phyloP scores from a whole-genome alignment of 2,329 filamentous ascomycete genomes.

The Monosporascus sp. region DNA sequence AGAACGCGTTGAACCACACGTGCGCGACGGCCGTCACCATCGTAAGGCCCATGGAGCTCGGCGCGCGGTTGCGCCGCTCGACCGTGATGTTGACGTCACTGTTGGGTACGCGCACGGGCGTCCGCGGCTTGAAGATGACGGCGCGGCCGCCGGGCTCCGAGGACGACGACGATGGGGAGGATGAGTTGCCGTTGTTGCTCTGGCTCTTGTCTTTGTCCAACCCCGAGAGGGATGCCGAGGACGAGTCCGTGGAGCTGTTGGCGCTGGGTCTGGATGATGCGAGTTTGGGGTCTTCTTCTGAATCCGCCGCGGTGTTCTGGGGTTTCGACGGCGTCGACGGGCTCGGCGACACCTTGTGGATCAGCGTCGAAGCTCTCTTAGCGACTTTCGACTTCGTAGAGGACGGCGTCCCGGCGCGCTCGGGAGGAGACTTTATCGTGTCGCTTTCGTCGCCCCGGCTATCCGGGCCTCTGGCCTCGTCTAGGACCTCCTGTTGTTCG shows the following conservation, averaged over 20 bases:
- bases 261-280: not conserved
- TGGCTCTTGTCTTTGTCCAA: constrained; percentile 4
- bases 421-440: constrained; percentile 3
- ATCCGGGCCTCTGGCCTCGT: constrained; percentile 25
- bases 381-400: constrained; percentile 6
- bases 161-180: constrained; percentile 6
- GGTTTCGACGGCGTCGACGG: constrained; percentile 7
- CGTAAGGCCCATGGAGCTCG: constrained; percentile 71
- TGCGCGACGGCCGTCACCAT: constrained; percentile 93
- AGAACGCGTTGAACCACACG: constrained; percentile 95
- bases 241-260: not conserved
- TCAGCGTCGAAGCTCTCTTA: constrained; percentile 14
- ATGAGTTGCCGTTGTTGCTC: constrained; percentile 10
- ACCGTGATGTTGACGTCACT: constrained; percentile 89
- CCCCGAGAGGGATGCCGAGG: not conserved
- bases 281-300: not conserved
- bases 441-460: constrained; percentile 4
- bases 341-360: constrained; percentile 10
- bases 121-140: constrained; percentile 70
- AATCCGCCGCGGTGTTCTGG: not conserved
- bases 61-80: constrained; percentile 76
- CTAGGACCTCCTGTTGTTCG: constrained; percentile 31
- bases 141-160: constrained; percentile 59
- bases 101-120: constrained; percentile 65
- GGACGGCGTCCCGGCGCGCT: constrained; percentile 6